These are phyloP conservation scores for Scheffersomyces lignicola DNA, from an alignment of 1,139 yeast genomes.

Conservation along the genomic window DNA sequence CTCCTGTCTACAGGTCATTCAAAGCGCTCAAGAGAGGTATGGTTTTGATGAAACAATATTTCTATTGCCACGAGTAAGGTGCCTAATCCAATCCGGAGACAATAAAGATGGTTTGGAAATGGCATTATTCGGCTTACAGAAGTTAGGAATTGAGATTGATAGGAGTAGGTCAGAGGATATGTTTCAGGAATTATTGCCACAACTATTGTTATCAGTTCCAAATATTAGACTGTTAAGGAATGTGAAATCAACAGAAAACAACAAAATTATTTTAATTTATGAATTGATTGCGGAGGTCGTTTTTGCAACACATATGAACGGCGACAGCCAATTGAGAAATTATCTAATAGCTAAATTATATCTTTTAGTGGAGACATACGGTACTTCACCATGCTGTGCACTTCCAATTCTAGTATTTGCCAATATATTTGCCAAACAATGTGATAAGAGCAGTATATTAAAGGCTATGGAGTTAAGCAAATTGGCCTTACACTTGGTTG, in stretches of 20 bases:
- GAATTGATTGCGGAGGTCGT: constrained; percentile 46
- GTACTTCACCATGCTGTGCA: constrained; percentile 28
- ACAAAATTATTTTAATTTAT: constrained; percentile 32
- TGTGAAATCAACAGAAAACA: constrained; percentile 25
- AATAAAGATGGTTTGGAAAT: constrained; percentile 36
- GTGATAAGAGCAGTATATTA: constrained; percentile 26
- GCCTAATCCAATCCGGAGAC: constrained; percentile 34
- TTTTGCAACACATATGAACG: constrained; percentile 30
- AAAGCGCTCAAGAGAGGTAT: constrained; percentile 20
- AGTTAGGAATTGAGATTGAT: constrained; percentile 29
- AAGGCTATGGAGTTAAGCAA: constrained; percentile 30
- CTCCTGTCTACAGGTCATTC: constrained; percentile 29
- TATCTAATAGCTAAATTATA: constrained; percentile 25
- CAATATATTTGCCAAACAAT: constrained; percentile 36
- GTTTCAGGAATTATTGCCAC: constrained; percentile 22
- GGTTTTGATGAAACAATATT: constrained; percentile 32
- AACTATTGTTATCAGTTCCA: constrained; percentile 41
- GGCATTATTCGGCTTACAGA: constrained; percentile 32
- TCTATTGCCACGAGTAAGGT: constrained; percentile 38
- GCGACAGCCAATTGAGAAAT: constrained; percentile 23
- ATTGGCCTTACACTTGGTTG: constrained; percentile 41
- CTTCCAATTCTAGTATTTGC: constrained; percentile 33
- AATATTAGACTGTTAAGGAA: constrained; percentile 40
- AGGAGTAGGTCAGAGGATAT: constrained; percentile 18
- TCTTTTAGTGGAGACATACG: constrained; percentile 24